Base-by-base conservation (phyloP, 805 yeast species). In the Spathaspora passalidarum region DNA sequence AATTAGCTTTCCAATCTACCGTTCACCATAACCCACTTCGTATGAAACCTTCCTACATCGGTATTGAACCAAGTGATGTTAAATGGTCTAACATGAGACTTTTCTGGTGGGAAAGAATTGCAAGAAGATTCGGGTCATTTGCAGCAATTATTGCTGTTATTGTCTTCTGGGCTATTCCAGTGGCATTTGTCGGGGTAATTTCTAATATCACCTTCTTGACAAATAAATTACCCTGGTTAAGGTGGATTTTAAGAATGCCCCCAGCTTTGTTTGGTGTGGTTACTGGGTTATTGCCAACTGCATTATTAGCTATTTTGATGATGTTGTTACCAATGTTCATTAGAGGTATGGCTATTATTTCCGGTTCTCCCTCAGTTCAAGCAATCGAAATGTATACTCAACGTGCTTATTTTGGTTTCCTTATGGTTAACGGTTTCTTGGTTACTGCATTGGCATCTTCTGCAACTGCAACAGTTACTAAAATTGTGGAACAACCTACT, bases 131-230 rank as follows among this genome's bases (percentile, higher is more conserved):
- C 21, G 72, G 73, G 44, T 81, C 91, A 0, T 46, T 67, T 29
- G 70, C 79, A 13, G 81, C 80, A 2, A 77, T 85, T 45, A 55
- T 66, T 18, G 86, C 82, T 1, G 56, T 84, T 38, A 72, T 84
- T 43, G 79, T 92, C 40, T 89, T 90, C 68, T 92, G 98, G 98
- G 84, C 96, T 37, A 82, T 92, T 56, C 99, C 99, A 8, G 97
- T 92, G 34, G 96, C 97, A n/a, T 90, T 89, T 57, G 96, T 92
- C 43, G 98, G 98, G 79, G 78, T 82, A 56, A 84, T 94, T 52
- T 92, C 98, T 19, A 94, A 92, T 66, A 79, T 92, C 55, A 81
- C 84, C 53, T 84, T 77, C 59, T 73, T 90, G 60, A 88, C 86
- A 32, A 71, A 76, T 32, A 78, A 78, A 51, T 79, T 92, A 23